Conservation (phyloP, 73 alveolate species). For the Symbiodinium natans region DNA sequence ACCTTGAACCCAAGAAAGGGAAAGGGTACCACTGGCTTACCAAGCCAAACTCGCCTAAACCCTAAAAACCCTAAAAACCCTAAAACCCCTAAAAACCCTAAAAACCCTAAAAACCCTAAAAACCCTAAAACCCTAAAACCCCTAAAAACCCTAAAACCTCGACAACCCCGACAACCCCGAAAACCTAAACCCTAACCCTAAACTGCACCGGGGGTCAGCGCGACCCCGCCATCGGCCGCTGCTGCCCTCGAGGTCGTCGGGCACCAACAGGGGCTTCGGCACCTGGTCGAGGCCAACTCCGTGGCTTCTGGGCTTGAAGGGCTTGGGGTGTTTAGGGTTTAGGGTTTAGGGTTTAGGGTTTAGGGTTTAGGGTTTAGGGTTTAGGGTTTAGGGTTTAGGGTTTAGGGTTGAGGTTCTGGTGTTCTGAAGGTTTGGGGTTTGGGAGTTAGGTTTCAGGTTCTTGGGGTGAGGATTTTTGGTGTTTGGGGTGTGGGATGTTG, state of each 20-base stretch:
- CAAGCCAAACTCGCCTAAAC: not conserved
- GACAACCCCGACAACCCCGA: not conserved
- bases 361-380: not conserved
- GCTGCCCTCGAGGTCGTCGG: conserved; percentile 42
- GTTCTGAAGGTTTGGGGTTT: no score
- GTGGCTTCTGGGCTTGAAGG: no score
- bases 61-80: not conserved
- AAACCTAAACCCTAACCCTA: not conserved
- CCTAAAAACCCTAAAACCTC: not conserved
- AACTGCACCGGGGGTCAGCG: not conserved
- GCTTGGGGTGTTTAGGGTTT: not conserved
- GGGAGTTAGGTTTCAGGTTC: no score
- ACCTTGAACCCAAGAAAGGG: not conserved
- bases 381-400: no score
- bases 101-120: not conserved
- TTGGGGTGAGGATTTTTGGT: no score
- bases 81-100: not conserved
- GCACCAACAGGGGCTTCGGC: conserved; percentile 29
- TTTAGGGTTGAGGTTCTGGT: no score
- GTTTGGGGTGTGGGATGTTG: no score
- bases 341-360: not conserved
- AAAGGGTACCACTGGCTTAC: not conserved
- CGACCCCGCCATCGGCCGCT: conserved; percentile 76
- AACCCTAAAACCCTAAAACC: no score
- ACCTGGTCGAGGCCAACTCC: no score